Evolutionary conservation across 106 monocot genomes (phyloP), one percentile per base, ranked within the genome.

Genomic region (Dioscorea dumetorum): DNA sequence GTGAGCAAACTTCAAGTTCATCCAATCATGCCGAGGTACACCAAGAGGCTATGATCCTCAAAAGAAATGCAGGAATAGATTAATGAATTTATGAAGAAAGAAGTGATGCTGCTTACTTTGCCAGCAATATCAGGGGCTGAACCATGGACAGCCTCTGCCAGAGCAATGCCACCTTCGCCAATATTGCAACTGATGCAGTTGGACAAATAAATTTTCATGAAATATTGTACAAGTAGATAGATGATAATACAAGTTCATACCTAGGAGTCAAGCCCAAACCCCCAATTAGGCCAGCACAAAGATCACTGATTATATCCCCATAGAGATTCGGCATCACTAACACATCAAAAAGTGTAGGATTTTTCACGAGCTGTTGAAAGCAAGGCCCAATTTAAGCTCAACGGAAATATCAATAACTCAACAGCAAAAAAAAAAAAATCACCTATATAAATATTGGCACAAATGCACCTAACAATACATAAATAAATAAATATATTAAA

Each of bases 51-150:
- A 16, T 16, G 41, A 13, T 33, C 12, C 18, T 13, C 41, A 58
- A 66, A 41, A 13, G 50, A 17, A 58, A 33, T 8, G 33, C 41
- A 8, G 6, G 41, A 8, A 41, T 41, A 6, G 41, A 41, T 41
- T 5, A 41, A 41, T 41, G 41, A 10, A 10, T 41, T 41, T 41
- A 41, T 41, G 41, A 41, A 41, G 41, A 41, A 41, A 41, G n/a
- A 41, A 15, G 24, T n/a, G 28, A 58, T 6, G 21, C 35, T 3
- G 48, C 73, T 69, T 15, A 94, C 94, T 75, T 95, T 95, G 41
- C 95, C 95, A 53, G 95, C 91, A 71, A 95, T 91, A 77, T 95
- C 91, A 57, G 95, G 95, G 4, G 95, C 95, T 31, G 95, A 95
- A 76, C 95, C 95, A 76, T 95, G 95, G 34, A 95, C 95, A 69